A percentile compares a stretch with the other conserved stretches of the same genome.
phyloP scores from a whole-genome alignment of 176 grass and related monocot species.

The Bolboschoenus planiculmis region DNA sequence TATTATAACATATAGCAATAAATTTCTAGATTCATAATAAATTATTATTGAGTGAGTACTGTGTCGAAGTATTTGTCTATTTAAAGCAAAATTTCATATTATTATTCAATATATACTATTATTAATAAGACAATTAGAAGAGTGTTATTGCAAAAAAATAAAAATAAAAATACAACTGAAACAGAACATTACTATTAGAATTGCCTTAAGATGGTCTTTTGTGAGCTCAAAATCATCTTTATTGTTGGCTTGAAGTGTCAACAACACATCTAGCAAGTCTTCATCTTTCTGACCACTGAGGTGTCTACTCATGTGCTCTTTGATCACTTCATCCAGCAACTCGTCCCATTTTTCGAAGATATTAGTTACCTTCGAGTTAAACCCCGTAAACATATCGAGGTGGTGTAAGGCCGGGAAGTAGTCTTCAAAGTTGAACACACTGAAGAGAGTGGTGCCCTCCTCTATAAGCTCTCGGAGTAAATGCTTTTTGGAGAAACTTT shows the following conservation, averaged over 20 bases:
- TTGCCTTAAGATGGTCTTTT: slow-evolving; percentile 28
- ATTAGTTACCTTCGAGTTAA: slow-evolving; percentile 15
- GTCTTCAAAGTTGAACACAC: slow-evolving; percentile 44
- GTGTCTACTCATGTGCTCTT: slow-evolving; percentile 16
- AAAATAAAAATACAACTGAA: background rate
- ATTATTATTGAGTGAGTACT: too few species aligned
- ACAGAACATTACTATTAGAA: slow-evolving; percentile 1
- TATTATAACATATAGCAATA: too few species aligned
- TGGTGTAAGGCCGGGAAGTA: slow-evolving; percentile 22
- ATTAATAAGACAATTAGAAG: too few species aligned
- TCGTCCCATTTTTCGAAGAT: slow-evolving; percentile 25
- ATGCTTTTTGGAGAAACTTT: slow-evolving; percentile 28
- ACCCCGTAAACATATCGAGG: background rate
- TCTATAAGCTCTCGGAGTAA: slow-evolving; percentile 53
- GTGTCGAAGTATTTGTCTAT: too few species aligned
- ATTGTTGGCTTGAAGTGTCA: slow-evolving; percentile 2
- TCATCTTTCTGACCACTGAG: background rate
- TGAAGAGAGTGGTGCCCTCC: slow-evolving; percentile 27
- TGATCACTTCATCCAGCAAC: slow-evolving; percentile 29
- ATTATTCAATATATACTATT: too few species aligned
- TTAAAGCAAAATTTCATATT: too few species aligned
- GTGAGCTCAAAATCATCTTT: slow-evolving; percentile 22
- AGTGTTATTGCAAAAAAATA: too few species aligned
- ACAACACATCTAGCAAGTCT: slow-evolving; percentile 25
- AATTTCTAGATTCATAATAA: too few species aligned